Base-by-base conservation (phyloP, 2,329 filamentous ascomycete genomes). In the Phaeosphaeria sp. region DNA sequence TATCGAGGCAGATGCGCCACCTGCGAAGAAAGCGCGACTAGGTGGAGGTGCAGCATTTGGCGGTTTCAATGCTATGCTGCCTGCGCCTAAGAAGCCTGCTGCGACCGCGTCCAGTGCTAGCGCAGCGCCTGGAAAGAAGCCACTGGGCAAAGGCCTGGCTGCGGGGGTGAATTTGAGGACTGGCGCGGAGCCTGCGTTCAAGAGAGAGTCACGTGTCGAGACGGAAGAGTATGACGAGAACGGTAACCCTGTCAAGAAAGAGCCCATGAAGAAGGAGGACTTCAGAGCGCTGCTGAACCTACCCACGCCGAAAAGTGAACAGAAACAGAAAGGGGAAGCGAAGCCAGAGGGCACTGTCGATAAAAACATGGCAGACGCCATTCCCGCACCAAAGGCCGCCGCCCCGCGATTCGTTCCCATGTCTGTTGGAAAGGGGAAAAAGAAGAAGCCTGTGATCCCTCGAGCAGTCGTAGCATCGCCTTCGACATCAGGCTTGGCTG, bases 341-440 rank as follows among this genome's bases (percentile, higher is more conserved):
- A 62, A 54, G 22, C 21, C 44, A 39, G 52, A 47, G 13, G 21
- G 33, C 5, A n/a, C 54, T 17, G 33, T 18, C 1, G 49, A 60
- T 9, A 23, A 23, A 2, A 11, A 50, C 68, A 87, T 87, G 68
- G 77, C 84, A 23, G 84, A 84, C n/a, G 82, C 46, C 5, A 44
- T 49, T 30, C 60, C 85, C 1, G 86, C 89, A 56, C 84, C 90
- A 17, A 89, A 91, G 77, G 78, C 90, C 15, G 91, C 90, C 20
- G 95, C 93, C 67, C 87, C 92, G 13, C 86, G 76, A 91, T 97
- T 98, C 77, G 90, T 89, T 72, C 94, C 94, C 3, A 81, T 97
- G 39, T 97, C 93, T 0, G 93, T 97, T 15, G 87, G 89, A 17
- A 85, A 91, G 60, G 92, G 90, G 62, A 84, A 88, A 27, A 86